Conservation (phyloP, 2,329 filamentous ascomycete genomes). For the Fusarium stilboides region DNA sequence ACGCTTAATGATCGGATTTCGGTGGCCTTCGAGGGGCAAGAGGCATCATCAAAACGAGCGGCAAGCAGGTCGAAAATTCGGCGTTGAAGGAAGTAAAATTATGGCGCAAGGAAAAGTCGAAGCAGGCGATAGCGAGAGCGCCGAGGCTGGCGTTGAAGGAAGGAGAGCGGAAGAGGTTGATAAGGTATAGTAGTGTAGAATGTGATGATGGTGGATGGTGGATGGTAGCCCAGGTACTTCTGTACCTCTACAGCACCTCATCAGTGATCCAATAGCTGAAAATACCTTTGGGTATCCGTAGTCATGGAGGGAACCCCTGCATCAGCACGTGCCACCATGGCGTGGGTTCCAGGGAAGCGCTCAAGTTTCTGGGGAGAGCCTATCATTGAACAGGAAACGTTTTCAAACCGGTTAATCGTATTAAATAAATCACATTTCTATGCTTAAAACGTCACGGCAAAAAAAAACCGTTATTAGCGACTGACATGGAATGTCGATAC, state of each 20-base stretch:
- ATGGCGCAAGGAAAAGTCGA: constrained; percentile 16
- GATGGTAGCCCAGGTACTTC: constrained; percentile 11
- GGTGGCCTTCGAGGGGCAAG: constrained; percentile 47
- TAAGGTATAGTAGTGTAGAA: constrained; percentile 5
- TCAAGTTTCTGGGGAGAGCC: constrained; percentile 9
- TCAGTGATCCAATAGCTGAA: constrained; percentile 31
- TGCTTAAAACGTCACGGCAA: background rate
- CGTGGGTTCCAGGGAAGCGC: constrained; percentile 26
- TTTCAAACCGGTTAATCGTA: too few species aligned
- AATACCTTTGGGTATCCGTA: constrained; percentile 5
- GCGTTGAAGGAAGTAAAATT: constrained; percentile 7
- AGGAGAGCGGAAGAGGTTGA: constrained; percentile 30
- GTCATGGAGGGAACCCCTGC: constrained; percentile 42
- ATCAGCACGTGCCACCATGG: constrained; percentile 48
- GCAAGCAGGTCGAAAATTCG: constrained; percentile 31
- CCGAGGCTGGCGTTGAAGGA: constrained; percentile 29
- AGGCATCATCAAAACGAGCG: constrained; percentile 49
- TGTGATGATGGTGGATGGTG: constrained; percentile 23
- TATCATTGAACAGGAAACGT: constrained; percentile 6
- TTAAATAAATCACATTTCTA: too few species aligned
- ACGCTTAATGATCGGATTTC: constrained; percentile 45
- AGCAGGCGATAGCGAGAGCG: constrained; percentile 23
- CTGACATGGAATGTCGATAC: too few species aligned
- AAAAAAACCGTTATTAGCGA: background rate
- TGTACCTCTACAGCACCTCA: constrained; percentile 21